These are phyloP conservation scores for Sporothrix pallida DNA, from an alignment of 2,329 filamentous ascomycete genomes.

Conservation along the genomic window DNA sequence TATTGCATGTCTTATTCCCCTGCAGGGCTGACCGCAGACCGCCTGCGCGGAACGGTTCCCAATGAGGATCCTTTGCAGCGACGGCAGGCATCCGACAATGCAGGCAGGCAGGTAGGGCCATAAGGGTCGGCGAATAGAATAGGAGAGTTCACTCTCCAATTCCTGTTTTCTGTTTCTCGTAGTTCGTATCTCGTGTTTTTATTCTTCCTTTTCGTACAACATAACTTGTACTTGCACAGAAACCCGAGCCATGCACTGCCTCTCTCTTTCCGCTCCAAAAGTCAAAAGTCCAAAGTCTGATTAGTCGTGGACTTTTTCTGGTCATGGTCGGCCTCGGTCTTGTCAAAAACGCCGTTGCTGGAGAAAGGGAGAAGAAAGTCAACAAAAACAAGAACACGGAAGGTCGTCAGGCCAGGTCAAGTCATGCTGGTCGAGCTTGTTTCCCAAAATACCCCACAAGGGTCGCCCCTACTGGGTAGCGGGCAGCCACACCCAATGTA, in stretches of 20 bases:
- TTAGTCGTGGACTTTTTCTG: not conserved
- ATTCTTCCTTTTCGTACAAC: not conserved
- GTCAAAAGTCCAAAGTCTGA: not conserved
- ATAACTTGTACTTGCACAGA: no score
- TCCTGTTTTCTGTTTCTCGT: not conserved
- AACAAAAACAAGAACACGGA: not conserved
- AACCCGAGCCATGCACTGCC: not conserved
- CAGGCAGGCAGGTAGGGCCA: not conserved
- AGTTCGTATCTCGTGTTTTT: conserved; percentile 1
- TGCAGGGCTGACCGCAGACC: not conserved
- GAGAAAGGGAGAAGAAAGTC: not conserved
- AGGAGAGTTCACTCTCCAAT: not conserved
- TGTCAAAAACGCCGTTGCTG: not conserved
- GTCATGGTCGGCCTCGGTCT: not conserved
- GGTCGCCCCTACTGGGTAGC: not conserved
- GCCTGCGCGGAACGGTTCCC: not conserved
- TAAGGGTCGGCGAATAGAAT: not conserved
- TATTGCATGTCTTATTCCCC: not conserved
- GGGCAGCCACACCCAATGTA: not conserved
- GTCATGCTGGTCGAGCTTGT: not conserved
- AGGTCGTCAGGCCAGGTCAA: not conserved
- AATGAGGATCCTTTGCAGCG: not conserved
- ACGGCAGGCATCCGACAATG: not conserved
- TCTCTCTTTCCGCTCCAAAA: not conserved
- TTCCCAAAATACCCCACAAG: not conserved